Conservation (phyloP, 2,329 filamentous ascomycete genomes). For the Samsoniella hepiali region DNA sequence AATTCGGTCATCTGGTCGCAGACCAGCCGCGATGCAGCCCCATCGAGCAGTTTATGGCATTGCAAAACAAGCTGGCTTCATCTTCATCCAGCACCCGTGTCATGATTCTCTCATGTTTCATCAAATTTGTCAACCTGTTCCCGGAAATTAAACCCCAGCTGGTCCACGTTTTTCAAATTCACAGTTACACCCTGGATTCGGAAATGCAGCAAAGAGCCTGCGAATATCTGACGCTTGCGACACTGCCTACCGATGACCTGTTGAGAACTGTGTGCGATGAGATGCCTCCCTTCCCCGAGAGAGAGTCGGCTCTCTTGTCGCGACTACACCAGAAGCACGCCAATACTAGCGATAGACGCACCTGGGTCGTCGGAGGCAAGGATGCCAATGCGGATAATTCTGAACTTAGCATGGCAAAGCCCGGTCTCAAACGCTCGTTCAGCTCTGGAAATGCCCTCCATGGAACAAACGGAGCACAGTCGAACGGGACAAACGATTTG, state of each 20-base stretch:
- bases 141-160: conserved; percentile 97
- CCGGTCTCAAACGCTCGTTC: conserved; percentile 82
- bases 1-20: conserved; percentile 94
- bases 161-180: conserved; percentile 82
- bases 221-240: conserved; percentile 86
- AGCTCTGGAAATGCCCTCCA: conserved; percentile 55
- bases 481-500: conserved; percentile 61
- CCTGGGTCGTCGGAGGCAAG: conserved; percentile 97
- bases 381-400: conserved; percentile 81
- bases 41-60: conserved; percentile 92
- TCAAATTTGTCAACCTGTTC: conserved; percentile 98
- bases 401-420: conserved; percentile 78
- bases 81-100: conserved; percentile 87
- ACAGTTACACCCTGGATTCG: conserved; percentile 91
- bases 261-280: conserved; percentile 93
- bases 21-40: conserved; percentile 90
- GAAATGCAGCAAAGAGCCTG: conserved; percentile 95
- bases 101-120: conserved; percentile 90
- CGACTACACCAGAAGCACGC: conserved; percentile 92
- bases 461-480: conserved; percentile 47
- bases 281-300: conserved; percentile 96
- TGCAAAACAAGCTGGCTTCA: conserved; percentile 84
- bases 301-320: conserved; percentile 86
- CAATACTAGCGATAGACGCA: conserved; percentile 88
- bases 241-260: conserved; percentile 82